phyloP scores from a whole-genome alignment of 139 green algal species.

The Chlamydomonas eustigma region DNA sequence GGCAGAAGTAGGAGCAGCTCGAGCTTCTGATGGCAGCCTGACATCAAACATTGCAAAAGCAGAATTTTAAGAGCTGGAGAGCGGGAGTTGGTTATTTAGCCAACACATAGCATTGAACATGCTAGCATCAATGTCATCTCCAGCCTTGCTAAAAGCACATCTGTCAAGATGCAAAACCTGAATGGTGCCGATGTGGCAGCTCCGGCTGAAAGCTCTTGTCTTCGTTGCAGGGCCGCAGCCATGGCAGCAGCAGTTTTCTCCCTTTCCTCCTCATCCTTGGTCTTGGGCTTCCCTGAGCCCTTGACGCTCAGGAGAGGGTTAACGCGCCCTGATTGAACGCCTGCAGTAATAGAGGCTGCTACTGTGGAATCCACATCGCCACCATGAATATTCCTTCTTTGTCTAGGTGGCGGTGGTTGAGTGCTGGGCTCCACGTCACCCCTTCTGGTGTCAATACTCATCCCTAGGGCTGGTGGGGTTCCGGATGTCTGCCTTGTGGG shows the following conservation, averaged over 20 bases:
- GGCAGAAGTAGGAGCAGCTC: not conserved
- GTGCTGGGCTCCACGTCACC: not conserved
- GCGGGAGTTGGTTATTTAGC: too few species aligned
- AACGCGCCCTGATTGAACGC: not conserved
- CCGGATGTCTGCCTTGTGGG: not conserved
- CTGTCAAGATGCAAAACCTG: too few species aligned
- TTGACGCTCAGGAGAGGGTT: not conserved
- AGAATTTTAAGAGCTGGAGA: too few species aligned
- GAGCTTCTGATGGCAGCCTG: too few species aligned
- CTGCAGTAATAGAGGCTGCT: not conserved
- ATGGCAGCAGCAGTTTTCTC: conserved; percentile 17
- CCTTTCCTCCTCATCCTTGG: conserved; percentile 30
- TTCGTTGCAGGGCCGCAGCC: not conserved
- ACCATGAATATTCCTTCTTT: not conserved
- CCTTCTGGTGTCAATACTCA: not conserved
- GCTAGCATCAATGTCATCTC: too few species aligned
- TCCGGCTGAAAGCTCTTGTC: not conserved
- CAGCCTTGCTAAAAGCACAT: too few species aligned
- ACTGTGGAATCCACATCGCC: not conserved
- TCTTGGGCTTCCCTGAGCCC: conserved; percentile 13
- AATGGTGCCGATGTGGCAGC: not conserved
- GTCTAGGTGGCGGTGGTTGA: not conserved
- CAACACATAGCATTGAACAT: too few species aligned
- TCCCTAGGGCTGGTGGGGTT: not conserved
- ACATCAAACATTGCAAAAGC: too few species aligned